These are phyloP conservation scores for Ceratocystis colombiana DNA, from an alignment of 2,329 filamentous ascomycete species.

Conservation along the genomic window DNA sequence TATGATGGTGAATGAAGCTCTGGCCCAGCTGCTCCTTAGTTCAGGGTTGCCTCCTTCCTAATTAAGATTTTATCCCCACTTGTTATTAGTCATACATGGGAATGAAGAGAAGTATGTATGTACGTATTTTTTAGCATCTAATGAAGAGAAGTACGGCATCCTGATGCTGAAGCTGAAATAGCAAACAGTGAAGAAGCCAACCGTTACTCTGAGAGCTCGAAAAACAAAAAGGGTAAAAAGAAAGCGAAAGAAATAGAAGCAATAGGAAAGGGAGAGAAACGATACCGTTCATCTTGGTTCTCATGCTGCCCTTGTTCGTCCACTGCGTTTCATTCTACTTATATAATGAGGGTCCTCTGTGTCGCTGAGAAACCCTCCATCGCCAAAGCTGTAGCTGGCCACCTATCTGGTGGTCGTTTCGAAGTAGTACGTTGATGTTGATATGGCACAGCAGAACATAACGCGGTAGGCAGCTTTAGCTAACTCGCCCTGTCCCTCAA, in stretches of 20 bases:
- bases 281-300: too few relatives aligned
- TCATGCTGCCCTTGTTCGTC: background rate
- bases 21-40: too few relatives aligned
- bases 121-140: too few relatives aligned
- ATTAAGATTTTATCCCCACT: background rate
- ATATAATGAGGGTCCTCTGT: conserved; percentile 43
- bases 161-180: background rate
- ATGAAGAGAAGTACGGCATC: background rate
- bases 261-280: too few relatives aligned
- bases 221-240: too few relatives aligned
- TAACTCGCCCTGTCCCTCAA: too few relatives aligned
- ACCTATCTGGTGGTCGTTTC: conserved; percentile 68
- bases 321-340: background rate
- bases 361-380: conserved; percentile 73
- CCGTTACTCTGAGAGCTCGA: too few relatives aligned
- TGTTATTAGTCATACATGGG: conserved; percentile 2
- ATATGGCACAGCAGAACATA: conserved; percentile 16
- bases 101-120: background rate
- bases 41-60: too few relatives aligned
- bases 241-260: too few relatives aligned
- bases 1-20: too few relatives aligned
- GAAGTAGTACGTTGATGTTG: conserved; percentile 53
- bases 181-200: too few relatives aligned
- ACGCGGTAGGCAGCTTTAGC: background rate
- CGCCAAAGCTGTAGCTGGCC: conserved; percentile 82